Base-by-base conservation (phyloP, 257 asterid species). In the Gynochthodes officinalis region DNA sequence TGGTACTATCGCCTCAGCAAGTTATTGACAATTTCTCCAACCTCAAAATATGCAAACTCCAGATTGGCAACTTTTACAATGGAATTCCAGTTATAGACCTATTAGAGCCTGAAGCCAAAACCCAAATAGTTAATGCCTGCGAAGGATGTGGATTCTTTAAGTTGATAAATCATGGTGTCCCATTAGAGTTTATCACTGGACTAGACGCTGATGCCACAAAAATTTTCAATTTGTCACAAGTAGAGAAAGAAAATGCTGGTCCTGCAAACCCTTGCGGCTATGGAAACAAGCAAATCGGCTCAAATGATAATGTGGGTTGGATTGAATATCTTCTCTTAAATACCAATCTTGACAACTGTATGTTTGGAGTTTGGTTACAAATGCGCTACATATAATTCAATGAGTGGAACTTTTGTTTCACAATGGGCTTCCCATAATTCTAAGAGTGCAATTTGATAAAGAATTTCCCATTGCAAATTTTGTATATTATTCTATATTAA, bases 81-180 rank as follows among this genome's bases (percentile, higher is more conserved):
- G 77, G 72, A 35, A 79, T 84, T 75, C 97, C 97, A 0, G 21
- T 83, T 18, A 82, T 90, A 7, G 97, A 90, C 89, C 93, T 90
- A 69, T 89, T 96, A 2, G 53, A 80, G 1, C 89, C 93, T 12
- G 96, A 87, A 74, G 76, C 85, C 19, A 84, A 76, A 30, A 59
- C 82, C 71, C 89, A 75, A 58, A 86, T 90, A 61, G 90, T 90
- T 6, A 79, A 86, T 18, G 97, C 97, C 71, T 89, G 96, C 78
- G 83, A 86, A 67, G 97, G 89, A 46, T 84, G 85, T 70, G 97
- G 97, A 3, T 90, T 90, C 90, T 88, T 88, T 71, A 90, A 90
- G 52, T 78, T 90, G 18, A 66, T 84, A 49, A 88, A 85, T 73
- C 97, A 90, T 39, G 86, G 91, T 9, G 78, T 90, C 48, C 92